These are phyloP conservation scores for Lepidium africanum DNA, from an alignment of 345 rosid genomes.

Conservation along the genomic window DNA sequence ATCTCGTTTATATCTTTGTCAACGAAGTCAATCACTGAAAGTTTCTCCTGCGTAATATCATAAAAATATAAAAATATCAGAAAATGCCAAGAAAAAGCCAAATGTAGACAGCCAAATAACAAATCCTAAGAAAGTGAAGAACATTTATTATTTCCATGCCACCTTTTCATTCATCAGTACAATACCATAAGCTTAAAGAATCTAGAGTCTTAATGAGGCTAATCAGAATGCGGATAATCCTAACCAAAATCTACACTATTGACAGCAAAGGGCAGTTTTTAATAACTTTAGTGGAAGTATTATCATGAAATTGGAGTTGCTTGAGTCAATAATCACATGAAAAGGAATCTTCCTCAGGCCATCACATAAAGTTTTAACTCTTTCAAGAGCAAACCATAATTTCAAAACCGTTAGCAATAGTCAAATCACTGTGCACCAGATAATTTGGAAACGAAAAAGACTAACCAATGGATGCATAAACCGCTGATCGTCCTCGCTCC, in stretches of 20 bases:
- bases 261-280: not conserved
- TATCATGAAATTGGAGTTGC: not conserved
- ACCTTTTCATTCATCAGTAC: slow-evolving; percentile 1
- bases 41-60: slow-evolving; percentile 48
- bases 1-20: slow-evolving; percentile 36
- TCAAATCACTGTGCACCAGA: not conserved
- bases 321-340: not conserved
- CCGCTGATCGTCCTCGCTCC: slow-evolving; percentile 55
- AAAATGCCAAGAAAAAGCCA: not conserved
- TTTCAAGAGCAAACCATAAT: not conserved
- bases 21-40: slow-evolving; percentile 63
- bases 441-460: not conserved
- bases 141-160: not conserved
- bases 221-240: not conserved
- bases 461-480: slow-evolving; percentile 82
- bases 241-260: not conserved
- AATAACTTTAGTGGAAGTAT: not conserved
- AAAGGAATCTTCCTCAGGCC: not conserved
- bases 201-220: not conserved
- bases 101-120: not conserved
- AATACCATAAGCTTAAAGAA: not conserved
- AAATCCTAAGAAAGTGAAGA: not conserved
- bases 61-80: not conserved
- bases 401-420: too few species aligned
- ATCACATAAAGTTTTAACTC: not conserved